Evolutionary conservation across 2,329 filamentous ascomycete genomes (phyloP), one percentile per base, ranked within the genome.

Genomic region (Venturia asperata): DNA sequence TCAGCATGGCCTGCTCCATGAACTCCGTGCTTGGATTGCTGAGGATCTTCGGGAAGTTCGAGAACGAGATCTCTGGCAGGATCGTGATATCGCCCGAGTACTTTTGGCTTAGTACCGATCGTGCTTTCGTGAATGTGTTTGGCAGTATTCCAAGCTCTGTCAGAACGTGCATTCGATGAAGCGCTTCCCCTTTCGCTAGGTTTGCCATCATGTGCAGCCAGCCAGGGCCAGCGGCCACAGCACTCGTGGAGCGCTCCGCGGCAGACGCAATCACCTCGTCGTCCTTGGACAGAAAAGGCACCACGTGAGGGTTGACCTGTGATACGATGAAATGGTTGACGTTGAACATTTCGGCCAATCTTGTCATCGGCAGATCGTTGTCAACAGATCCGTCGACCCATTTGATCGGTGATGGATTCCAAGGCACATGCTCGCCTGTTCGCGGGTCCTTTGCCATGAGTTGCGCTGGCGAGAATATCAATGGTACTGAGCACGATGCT

Each of bases 261-360:
- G 75, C 74, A 42, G 73, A 65, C 64, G 71, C 64, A 68, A 72
- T 72, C 0, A 83, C 74, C 34, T 83, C 81, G 34, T 83, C 81
- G 66, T 95, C 90, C 69, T 87, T 89, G 19, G 85, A 81, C 19
- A 97, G 78, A 71, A 97, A 96, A 0, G 91, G 91, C 0, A 95
- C 85, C 10, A 97, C 90, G 71, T 97, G 93, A 0, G 93, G 93
- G 71, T 97, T 97, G 62, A 97, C 92, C 74, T 97, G 93, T 0
- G 92, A 96, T 21, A 97, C 93, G 69, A 97, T 97, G 73, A 97
- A 97, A 74, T 97, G 93, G 72, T 97, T 97, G 73, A 97, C 92
- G 72, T 97, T 96, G 80, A 97, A 96, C 89, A 97, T 92, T 72
- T 96, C 92, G 0, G 92, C 87, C 19, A 97, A 81, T 1, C 91